phyloP scores from a whole-genome alignment of 176 grass and related monocot species.

The Bothriochloa decipiens region DNA sequence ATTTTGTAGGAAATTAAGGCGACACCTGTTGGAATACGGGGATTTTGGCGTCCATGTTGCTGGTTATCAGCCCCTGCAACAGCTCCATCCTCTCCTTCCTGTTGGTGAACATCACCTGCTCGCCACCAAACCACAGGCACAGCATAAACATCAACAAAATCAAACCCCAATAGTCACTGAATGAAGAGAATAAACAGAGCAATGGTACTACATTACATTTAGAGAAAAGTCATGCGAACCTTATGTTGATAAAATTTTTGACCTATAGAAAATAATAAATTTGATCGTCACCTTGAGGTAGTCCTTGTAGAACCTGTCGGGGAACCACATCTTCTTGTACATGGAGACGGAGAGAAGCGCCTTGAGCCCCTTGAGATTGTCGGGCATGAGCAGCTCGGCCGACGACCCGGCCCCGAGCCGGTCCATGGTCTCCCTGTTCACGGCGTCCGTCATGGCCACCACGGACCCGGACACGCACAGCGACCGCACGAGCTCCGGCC shows the following conservation, averaged over 20 bases:
- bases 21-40: slow-evolving; percentile 74
- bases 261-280: too few relatives aligned
- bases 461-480: slow-evolving; percentile 78
- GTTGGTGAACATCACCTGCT: slow-evolving; percentile 77
- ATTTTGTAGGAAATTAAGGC: neutral
- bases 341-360: slow-evolving; percentile 72
- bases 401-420: slow-evolving; percentile 62
- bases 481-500: slow-evolving; percentile 71
- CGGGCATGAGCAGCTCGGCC: slow-evolving; percentile 78
- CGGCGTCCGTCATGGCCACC: slow-evolving; percentile 84
- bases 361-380: slow-evolving; percentile 79
- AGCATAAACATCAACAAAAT: neutral
- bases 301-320: slow-evolving; percentile 79
- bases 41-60: slow-evolving; percentile 72
- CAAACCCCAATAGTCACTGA: neutral
- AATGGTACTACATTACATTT: too few relatives aligned
- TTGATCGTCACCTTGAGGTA: slow-evolving; percentile 92
- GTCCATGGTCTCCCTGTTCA: slow-evolving; percentile 64
- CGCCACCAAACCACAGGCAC: slow-evolving; percentile 19
- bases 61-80: slow-evolving; percentile 71
- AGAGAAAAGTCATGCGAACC: too few relatives aligned
- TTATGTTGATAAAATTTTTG: too few relatives aligned
- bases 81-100: slow-evolving; percentile 82
- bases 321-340: slow-evolving; percentile 87
- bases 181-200: neutral